Evolutionary conservation across 805 yeast species (phyloP), one percentile per base, ranked within the genome.

Genomic region (Candida alai): DNA sequence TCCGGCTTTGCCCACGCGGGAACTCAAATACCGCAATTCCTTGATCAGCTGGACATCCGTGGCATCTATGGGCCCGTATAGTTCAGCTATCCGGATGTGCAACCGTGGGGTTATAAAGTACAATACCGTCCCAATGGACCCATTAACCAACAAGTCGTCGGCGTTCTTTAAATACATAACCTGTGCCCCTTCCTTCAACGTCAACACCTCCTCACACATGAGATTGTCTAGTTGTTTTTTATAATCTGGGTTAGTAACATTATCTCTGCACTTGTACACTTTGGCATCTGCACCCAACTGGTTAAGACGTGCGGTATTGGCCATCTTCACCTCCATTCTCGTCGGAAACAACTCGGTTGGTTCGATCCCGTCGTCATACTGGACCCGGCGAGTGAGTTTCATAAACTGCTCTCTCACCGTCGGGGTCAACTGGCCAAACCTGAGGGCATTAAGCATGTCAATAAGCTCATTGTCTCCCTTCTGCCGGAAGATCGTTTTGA

Each of bases 271-370:
- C n/a, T 53, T 55, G 49, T 65, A 89, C 0, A 48, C 51, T 19
- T 60, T 47, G 2, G 60, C 45, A 2, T 60, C 51, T 0, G 88
- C 83, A 1, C 65, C 61, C 4, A 93, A 44, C 26, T 45, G 48
- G 7, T 40, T 36, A 21, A 66, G 46, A 26, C 66, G 38, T 57
- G 54, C 14, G 52, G 49, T 46, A 52, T 93, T 93, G 0, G 97
- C 85, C 6, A 58, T 42, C 27, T 84, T 88, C 5, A 93, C 99
- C 53, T 93, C 96, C 17, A 65, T 59, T 46, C 97, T 73, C 0
- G 96, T 85, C 1, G 97, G 86, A 48, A 76, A 93, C 28, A 93
- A 61, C 54, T 88, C 96, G 0, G 98, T 87, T 2, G 99, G 96
- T 28, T 70, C 76, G 7, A 93, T 77, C 0, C 90, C 95, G 51